These are phyloP conservation scores for Mycena olivaceomarginata DNA, from an alignment of 768 basidiomycete genomes.

Conservation along the genomic window DNA sequence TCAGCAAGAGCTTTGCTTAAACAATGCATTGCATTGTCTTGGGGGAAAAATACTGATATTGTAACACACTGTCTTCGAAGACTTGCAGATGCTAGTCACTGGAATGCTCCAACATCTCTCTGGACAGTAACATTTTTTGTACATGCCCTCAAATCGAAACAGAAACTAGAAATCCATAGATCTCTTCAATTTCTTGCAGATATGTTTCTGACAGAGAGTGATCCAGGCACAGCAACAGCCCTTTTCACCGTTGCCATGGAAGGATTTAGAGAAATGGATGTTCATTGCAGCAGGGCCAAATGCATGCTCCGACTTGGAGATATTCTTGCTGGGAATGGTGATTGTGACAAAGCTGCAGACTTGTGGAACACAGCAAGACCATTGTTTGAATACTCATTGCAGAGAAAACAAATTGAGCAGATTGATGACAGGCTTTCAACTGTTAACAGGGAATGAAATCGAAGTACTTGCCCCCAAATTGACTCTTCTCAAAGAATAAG, in stretches of 20 bases:
- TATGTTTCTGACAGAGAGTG: neutral
- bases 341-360: too few species aligned
- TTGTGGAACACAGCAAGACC: too few species aligned
- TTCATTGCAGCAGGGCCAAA: neutral
- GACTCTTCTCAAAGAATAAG: too few species aligned
- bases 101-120: neutral
- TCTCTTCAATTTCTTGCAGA: neutral
- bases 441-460: too few species aligned
- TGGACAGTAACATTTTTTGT: neutral
- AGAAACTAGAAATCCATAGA: neutral
- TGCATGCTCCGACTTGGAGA: neutral
- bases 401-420: too few species aligned
- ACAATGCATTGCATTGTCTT: neutral
- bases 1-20: neutral
- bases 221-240: neutral
- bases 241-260: neutral
- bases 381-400: too few species aligned
- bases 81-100: neutral
- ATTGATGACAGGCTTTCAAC: too few species aligned
- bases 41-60: neutral
- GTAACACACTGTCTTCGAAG: neutral
- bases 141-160: neutral
- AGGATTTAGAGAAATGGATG: neutral
- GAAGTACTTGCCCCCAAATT: too few species aligned
- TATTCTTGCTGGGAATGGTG: neutral